Base-by-base conservation (phyloP, 208 protist genomes). In the Crithidia thermophila region DNA sequence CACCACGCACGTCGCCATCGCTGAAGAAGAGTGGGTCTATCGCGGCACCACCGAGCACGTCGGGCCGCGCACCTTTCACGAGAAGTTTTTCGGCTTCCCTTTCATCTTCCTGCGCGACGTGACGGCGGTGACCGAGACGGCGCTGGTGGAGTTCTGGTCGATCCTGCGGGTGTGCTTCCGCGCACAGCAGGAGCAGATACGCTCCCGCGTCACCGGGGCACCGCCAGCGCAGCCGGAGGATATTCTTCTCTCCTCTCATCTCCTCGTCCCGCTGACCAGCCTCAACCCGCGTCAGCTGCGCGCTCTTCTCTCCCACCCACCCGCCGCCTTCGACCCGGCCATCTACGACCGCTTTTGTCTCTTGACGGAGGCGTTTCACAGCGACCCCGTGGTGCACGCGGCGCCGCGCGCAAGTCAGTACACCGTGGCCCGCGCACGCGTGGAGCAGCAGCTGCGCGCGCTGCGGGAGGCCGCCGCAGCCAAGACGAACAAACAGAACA, bases 11-110 rank as follows among this genome's bases (percentile, higher is more conserved):
- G 57, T 91, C 46, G 82, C 75, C 8, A 84, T 96, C 39, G 91
- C 91, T 3, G 86, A 93, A 58, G 90, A 96, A 72, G 87, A 94
- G 67, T 96, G 91, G 88, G 57, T 81, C 8, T 96, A 85, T 67
- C 85, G 91, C 31, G 91, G 91, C 45, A 90, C 83, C 14, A 89
- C 78, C 18, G 85, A 93, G 27, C 67, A 89, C 61, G 64, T 93
- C 16, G 60, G 51, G 21, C 92, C 93, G 57, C 81, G 81, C 28
- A 80, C 77, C 23, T 96, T 96, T 53, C 90, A 84, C 74, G 85
- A 93, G 51, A 89, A 90, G 45, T 90, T 94, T 42, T 96, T 94
- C 40, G 56, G 49, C 27, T 87, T 93, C 23, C 88, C 91, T 4
- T 85, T 96, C 55, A 90, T 93, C 37, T 93, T 95, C 60, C 57